A percentile compares a stretch with the other conserved stretches of the same genome.
Conservation (phyloP, 495 filamentous ascomycete genomes). For the Pseudomonodictys pantanalensis region DNA sequence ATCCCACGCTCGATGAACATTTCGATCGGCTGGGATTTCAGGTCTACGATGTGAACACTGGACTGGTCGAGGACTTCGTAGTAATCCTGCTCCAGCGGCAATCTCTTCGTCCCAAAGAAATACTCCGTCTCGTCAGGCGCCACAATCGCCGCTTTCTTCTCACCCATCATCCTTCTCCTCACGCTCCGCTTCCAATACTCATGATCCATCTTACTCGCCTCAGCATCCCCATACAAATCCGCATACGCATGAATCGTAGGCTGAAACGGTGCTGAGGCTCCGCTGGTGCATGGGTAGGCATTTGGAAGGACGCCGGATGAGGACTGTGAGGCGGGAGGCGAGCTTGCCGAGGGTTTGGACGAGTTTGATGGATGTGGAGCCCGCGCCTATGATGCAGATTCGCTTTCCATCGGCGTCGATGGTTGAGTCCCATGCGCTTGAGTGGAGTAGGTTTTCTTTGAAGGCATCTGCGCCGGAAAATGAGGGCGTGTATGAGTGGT, state of each 20-base stretch:
- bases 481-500: too few species aligned
- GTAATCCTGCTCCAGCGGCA: constrained; percentile 28
- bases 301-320: constrained; percentile 18
- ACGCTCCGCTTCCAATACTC: constrained; percentile 31
- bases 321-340: constrained; percentile 18
- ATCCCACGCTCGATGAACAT: constrained; percentile 23
- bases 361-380: constrained; percentile 27
- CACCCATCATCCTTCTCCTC: constrained; percentile 20
- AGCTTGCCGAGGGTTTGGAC: constrained; percentile 23
- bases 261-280: background rate
- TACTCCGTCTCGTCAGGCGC: constrained; percentile 24
- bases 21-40: constrained; percentile 11
- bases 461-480: constrained; percentile 15
- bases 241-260: background rate
- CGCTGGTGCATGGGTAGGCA: constrained; percentile 28
- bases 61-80: constrained; percentile 24
- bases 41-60: constrained; percentile 22
- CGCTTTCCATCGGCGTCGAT: constrained; percentile 24
- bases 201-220: constrained; percentile 26
- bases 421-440: constrained; percentile 17
- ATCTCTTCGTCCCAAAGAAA: constrained; percentile 28
- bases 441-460: constrained; percentile 21
- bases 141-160: constrained; percentile 14
- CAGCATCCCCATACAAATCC: constrained; percentile 15
- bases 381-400: constrained; percentile 30